Evolutionary conservation across 495 filamentous ascomycete species (phyloP), one percentile per base, ranked within the genome.

Genomic region (Penicillium cosmopolitanum): DNA sequence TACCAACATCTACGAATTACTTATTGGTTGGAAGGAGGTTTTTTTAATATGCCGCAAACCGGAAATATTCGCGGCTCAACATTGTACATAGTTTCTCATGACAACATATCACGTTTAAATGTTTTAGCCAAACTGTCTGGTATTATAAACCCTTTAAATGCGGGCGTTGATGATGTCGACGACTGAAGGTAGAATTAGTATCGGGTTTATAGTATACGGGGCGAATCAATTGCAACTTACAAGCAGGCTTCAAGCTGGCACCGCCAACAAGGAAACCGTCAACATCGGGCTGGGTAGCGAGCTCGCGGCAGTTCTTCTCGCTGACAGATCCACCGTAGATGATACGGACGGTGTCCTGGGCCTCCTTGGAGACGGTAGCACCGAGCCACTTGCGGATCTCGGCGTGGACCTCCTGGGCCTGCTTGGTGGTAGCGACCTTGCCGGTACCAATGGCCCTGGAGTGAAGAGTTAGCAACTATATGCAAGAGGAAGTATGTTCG

Each of bases 201-300:
- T 60, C 23, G 8, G 21, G 12, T 51, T 48, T 48, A 48, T 0
- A 11, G 10, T 38, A 23, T 23, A 12, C 56, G 9, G 8, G 1
- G 25, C 18, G 12, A 19, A 51, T 31, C 46, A 19, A 25, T 25
- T 50, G 23, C 28, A 70, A 88, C 91, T 82, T 78, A 94, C 91
- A 97, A 66, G 93, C 95, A 67, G 95, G 95, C 87, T 98, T 98
- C 82, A 98, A 85, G 79, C 91, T 96, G 65, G 95, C 95, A 77
- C 95, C 95, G 66, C 95, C 95, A 70, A 98, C 95, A 67, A 98
- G 85, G 84, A 98, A 98, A 19, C 95, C 95, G 76, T 98, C 95
- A 76, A 98, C 94, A 81, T 98, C 96, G 58, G 82, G 73, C 85
- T 97, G 85, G 80, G 89, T 90, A 65, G 89, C 89, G 67, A 98